A percentile compares a stretch with the other conserved stretches of the same genome.
Conservation (phyloP, 495 filamentous ascomycete species). For the Lophiostoma macrostomum region DNA sequence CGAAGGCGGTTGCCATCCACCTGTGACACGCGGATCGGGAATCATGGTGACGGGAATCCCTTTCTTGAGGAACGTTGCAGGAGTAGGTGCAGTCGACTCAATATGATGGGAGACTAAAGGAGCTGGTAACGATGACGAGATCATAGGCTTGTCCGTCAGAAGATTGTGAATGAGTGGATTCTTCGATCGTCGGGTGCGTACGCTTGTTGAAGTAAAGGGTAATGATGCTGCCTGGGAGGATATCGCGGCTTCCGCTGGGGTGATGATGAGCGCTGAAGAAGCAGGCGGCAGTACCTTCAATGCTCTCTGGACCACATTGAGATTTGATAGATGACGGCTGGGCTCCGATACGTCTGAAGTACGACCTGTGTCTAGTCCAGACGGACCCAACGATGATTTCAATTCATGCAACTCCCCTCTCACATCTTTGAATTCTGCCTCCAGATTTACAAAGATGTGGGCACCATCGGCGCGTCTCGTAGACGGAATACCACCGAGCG, state of each 20-base stretch:
- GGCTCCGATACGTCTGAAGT: not conserved
- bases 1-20: constrained; percentile 63
- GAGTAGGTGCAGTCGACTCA: constrained; percentile 39
- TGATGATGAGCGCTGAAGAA: constrained; percentile 84
- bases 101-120: not conserved
- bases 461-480: constrained; percentile 61
- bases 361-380: too few relatives aligned
- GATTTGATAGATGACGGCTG: constrained; percentile 55
- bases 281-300: constrained; percentile 78
- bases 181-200: constrained; percentile 69
- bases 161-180: constrained; percentile 97
- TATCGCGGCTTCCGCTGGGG: constrained; percentile 75
- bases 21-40: constrained; percentile 58
- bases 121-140: constrained; percentile 80
- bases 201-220: constrained; percentile 56
- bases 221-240: constrained; percentile 47
- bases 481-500: constrained; percentile 79
- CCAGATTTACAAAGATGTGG: constrained; percentile 91
- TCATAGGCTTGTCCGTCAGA: constrained; percentile 87
- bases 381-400: not conserved
- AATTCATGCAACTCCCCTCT: constrained; percentile 51
- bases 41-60: constrained; percentile 86
- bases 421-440: constrained; percentile 78
- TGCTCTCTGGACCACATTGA: constrained; percentile 62
- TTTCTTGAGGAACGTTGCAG: constrained; percentile 81